phyloP scores from a whole-genome alignment of 108 stramenopile genomes.

The Aurantiochytrium sp. region DNA sequence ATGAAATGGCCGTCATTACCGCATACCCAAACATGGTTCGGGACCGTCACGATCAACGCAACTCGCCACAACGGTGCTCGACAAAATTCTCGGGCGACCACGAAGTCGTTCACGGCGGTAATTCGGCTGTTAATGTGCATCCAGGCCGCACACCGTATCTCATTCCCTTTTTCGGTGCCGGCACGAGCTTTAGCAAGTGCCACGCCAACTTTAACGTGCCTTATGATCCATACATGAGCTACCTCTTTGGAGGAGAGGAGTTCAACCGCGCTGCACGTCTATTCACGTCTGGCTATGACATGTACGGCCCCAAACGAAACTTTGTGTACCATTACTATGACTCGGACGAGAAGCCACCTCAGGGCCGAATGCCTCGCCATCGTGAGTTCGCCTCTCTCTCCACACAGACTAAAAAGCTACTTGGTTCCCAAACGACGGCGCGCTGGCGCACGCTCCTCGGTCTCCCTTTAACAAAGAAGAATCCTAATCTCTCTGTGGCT shows the following conservation, averaged over 20 bases:
- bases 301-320: background rate
- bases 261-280: background rate
- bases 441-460: background rate
- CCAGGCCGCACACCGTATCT: background rate
- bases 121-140: background rate
- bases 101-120: conserved; percentile 6
- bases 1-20: conserved; percentile 16
- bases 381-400: background rate
- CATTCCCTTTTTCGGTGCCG: conserved; percentile 11
- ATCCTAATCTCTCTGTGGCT: background rate
- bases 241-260: conserved; percentile 7
- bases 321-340: conserved; percentile 14
- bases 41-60: background rate
- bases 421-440: background rate
- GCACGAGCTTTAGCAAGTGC: conserved; percentile 12
- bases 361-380: background rate
- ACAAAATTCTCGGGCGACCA: background rate
- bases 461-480: background rate
- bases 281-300: background rate
- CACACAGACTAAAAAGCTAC: background rate
- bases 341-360: background rate
- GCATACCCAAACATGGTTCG: conserved; percentile 10
- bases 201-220: conserved; percentile 15
- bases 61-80: background rate
- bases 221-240: conserved; percentile 8